Conservation (phyloP, 306 rosid species). For the Malus sieversii region DNA sequence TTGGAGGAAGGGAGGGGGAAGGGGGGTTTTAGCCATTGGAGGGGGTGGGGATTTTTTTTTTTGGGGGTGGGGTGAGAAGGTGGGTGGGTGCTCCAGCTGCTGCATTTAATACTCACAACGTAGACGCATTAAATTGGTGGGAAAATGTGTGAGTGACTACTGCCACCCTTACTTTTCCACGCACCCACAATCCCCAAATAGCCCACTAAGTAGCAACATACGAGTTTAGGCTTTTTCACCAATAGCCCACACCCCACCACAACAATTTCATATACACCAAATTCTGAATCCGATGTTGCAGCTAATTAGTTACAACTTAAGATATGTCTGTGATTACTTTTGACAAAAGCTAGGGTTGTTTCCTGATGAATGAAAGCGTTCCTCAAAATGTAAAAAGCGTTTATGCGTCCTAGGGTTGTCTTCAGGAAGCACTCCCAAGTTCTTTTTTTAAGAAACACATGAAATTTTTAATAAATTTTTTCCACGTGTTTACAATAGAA, state of each 20-base stretch:
- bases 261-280: too few species aligned
- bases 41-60: constrained; percentile 23
- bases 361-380: too few species aligned
- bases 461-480: too few species aligned
- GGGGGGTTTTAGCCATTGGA: constrained; percentile 55
- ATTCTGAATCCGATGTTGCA: too few species aligned
- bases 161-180: neutral
- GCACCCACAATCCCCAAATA: neutral
- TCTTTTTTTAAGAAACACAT: too few species aligned
- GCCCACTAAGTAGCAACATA: neutral
- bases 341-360: too few species aligned
- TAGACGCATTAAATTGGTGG: constrained; percentile 28
- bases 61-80: constrained; percentile 25
- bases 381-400: too few species aligned
- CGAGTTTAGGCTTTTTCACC: neutral
- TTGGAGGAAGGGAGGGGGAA: constrained; percentile 17
- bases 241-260: neutral
- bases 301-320: too few species aligned
- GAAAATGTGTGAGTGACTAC: neutral
- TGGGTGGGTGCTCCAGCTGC: constrained; percentile 60
- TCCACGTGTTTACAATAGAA: too few species aligned
- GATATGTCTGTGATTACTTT: too few species aligned
- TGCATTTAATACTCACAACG: constrained; percentile 63
- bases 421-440: too few species aligned
- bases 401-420: too few species aligned